Percentiles rank a stretch among this genome's conserved stretches.
phyloP scores from a whole-genome alignment of 192 early-diverging fungal genomes.

The Coemansia guatemalensis region DNA sequence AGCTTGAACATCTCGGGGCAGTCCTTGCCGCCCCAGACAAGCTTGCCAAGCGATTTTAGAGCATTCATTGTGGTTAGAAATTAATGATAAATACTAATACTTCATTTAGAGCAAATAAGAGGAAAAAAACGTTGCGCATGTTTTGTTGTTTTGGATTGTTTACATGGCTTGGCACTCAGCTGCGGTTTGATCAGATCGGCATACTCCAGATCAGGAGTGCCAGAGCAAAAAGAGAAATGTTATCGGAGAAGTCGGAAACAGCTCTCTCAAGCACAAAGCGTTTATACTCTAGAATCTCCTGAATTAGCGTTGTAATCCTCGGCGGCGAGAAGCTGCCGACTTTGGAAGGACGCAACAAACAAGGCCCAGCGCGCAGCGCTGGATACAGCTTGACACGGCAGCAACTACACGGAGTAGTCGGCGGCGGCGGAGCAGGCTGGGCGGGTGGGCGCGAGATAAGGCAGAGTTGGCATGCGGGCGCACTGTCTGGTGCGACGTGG shows the following conservation, averaged over 20 bases:
- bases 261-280: not conserved
- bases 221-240: not conserved
- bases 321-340: not conserved
- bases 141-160: not conserved
- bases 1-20: conserved; percentile 61
- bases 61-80: conserved; percentile 56
- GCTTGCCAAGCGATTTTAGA: conserved; percentile 63
- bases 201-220: not conserved
- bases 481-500: not conserved
- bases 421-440: not conserved
- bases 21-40: conserved; percentile 63
- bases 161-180: not conserved
- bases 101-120: too few species aligned
- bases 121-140: too few species aligned
- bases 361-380: not conserved
- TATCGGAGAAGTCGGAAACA: not conserved
- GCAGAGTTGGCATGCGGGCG: not conserved
- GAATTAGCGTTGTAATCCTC: not conserved
- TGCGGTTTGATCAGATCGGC: not conserved
- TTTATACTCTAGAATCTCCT: not conserved
- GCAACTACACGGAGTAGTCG: not conserved
- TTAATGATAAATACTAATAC: not conserved
- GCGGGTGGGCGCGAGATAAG: not conserved
- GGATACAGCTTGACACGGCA: not conserved
- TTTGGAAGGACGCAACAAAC: not conserved